Base-by-base conservation (phyloP, 2,329 filamentous ascomycete species). In the Pseudocercospora fuligena region DNA sequence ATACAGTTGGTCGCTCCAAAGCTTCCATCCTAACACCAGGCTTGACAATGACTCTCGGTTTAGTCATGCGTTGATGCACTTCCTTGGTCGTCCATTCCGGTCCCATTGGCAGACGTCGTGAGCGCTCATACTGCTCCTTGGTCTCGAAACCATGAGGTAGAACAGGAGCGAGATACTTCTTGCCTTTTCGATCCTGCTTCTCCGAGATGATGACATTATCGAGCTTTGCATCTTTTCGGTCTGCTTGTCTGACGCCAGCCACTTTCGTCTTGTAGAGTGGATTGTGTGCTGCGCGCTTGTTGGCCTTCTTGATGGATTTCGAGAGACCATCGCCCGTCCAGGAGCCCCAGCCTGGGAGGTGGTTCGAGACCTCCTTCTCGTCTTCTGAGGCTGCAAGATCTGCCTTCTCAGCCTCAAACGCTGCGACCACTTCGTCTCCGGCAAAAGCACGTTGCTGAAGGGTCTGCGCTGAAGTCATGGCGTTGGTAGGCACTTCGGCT, bases 11-110 rank as follows among this genome's bases (percentile, higher is more conserved):
- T 82, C 91, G 94, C 65, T 90, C 88, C 87, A 99, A 92, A 47
- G 95, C 92, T 74, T 88, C 87, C 79, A 99, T 93, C 72, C 96
- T 86, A 25, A 68, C 66, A 56, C 95, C 95, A 81, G 94, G 92
- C 84, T 97, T 97, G 78, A 97, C 83, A 79, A 98, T 84, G 71
- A 98, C 87, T 74, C 93, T 88, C 66, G 95, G 95, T 86, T 94
- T 97, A 66, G 92, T 97, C 68, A 88, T 88, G 73, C 91, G 88
- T 83, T 98, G 94, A 86, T 95, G 95, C 14, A 91, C 93, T 82
- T 93, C 89, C 86, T 97, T 97, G n/a, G 94, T 98, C 73, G 90
- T 89, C 94, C 94, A 99, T 80, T 99, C 94, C 16, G 91, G 92
- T 1, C 95, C 95, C 67, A 98, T 88, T 1, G 95, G 95, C 72